Percentiles rank a stretch among this genome's conserved stretches.
These are phyloP conservation scores for Cercospora sojina DNA, from an alignment of 2,329 filamentous ascomycete species.

Conservation along the genomic window DNA sequence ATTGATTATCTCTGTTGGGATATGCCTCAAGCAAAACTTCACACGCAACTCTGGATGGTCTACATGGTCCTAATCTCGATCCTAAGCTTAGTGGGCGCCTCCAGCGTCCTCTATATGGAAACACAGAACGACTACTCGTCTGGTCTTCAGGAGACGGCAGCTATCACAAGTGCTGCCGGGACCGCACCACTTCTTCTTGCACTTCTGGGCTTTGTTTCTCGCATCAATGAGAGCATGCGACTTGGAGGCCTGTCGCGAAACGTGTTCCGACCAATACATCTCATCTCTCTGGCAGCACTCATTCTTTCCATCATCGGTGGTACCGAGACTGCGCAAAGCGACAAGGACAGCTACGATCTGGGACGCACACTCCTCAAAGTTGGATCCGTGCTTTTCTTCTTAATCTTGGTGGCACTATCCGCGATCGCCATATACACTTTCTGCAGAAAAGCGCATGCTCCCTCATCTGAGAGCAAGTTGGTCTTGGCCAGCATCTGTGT, in stretches of 20 bases:
- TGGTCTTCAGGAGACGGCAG: slow-evolving; percentile 25
- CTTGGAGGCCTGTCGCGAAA: slow-evolving; percentile 12
- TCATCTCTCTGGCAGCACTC: slow-evolving; percentile 27
- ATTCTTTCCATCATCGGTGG: slow-evolving; percentile 34
- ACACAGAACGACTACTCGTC: slow-evolving; percentile 26
- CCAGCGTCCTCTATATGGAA: slow-evolving; percentile 29
- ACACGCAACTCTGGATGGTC: slow-evolving; percentile 25
- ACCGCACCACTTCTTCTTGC: slow-evolving; percentile 33
- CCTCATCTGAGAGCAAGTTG: slow-evolving; percentile 23
- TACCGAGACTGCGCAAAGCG: not conserved
- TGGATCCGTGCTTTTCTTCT: slow-evolving; percentile 28
- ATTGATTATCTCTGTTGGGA: slow-evolving; percentile 22
- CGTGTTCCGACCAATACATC: slow-evolving; percentile 28
- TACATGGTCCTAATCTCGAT: slow-evolving; percentile 31
- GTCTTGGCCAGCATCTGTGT: slow-evolving; percentile 29
- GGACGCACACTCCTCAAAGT: slow-evolving; percentile 25
- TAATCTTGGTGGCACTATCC: slow-evolving; percentile 25
- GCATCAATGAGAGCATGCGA: slow-evolving; percentile 27
- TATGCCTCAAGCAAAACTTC: slow-evolving; percentile 33
- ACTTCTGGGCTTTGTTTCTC: slow-evolving; percentile 29
- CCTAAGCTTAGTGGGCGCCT: slow-evolving; percentile 32
- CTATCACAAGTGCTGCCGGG: slow-evolving; percentile 32
- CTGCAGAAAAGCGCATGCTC: slow-evolving; percentile 13
- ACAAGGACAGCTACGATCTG: slow-evolving; percentile 12
- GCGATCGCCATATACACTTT: slow-evolving; percentile 17